Percentiles rank a stretch among this genome's conserved stretches.
Conservation (phyloP, 352 stramenopile species). For the Pythium insidiosum region DNA sequence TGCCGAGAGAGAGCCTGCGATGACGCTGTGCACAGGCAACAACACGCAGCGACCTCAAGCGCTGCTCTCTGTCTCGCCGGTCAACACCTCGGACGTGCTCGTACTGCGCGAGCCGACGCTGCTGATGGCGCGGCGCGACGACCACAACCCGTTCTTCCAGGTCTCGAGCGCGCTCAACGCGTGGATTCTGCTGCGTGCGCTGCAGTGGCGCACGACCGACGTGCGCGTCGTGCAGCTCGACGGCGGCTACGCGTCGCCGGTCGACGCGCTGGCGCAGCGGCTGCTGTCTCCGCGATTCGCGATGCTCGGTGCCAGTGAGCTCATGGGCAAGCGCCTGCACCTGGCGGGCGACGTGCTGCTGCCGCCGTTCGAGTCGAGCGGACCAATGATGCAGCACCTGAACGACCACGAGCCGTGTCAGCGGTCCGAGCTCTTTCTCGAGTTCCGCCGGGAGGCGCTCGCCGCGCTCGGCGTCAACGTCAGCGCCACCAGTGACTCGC, state of each 20-base stretch:
- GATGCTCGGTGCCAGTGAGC: slow-evolving; percentile 9
- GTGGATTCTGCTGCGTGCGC: slow-evolving; percentile 15
- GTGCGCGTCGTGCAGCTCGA: slow-evolving; percentile 22
- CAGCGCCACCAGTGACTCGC: background rate
- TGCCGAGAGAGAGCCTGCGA: background rate
- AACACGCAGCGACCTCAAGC: background rate
- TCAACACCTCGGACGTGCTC: background rate
- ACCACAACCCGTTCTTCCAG: slow-evolving; percentile 32
- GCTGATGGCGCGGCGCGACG: slow-evolving; percentile 19
- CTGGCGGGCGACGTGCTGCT: slow-evolving; percentile 31
- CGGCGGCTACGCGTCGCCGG: slow-evolving; percentile 13
- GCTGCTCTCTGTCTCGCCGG: background rate
- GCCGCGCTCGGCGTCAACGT: background rate
- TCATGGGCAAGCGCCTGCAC: slow-evolving; percentile 21
- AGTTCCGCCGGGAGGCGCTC: slow-evolving; percentile 26
- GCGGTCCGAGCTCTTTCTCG: slow-evolving; percentile 33
- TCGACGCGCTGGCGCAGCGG: slow-evolving; percentile 15
- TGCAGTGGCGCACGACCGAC: slow-evolving; percentile 5
- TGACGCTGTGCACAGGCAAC: background rate
- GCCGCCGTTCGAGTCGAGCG: slow-evolving; percentile 37
- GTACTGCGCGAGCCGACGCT: background rate
- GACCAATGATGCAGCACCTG: slow-evolving; percentile 65
- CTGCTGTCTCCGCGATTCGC: slow-evolving; percentile 8
- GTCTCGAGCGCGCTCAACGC: slow-evolving; percentile 18
- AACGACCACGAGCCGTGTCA: slow-evolving; percentile 52